Percentiles rank a stretch among this genome's conserved stretches.
Conservation (phyloP, 495 filamentous ascomycete genomes). For the Tuber melanosporum region DNA sequence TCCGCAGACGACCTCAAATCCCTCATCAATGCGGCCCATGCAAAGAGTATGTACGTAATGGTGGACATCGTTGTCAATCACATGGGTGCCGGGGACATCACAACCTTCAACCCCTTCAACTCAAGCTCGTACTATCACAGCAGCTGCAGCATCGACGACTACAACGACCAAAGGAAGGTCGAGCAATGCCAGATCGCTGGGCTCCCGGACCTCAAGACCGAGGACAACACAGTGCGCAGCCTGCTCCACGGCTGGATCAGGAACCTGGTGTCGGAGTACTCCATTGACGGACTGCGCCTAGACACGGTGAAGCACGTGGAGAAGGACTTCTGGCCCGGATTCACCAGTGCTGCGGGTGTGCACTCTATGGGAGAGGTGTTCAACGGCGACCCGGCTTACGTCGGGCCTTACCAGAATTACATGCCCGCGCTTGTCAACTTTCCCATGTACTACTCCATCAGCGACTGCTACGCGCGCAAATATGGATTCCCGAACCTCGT, state of each 20-base stretch:
- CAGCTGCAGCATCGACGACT: constrained; percentile 59
- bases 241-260: constrained; percentile 62
- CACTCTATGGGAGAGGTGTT: constrained; percentile 66
- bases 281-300: constrained; percentile 70
- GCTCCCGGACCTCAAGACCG: constrained; percentile 65
- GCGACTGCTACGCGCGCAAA: constrained; percentile 53
- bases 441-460: constrained; percentile 60
- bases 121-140: constrained; percentile 59
- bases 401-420: constrained; percentile 60
- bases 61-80: constrained; percentile 76
- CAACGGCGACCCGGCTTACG: constrained; percentile 55
- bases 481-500: constrained; percentile 57
- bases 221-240: constrained; percentile 51
- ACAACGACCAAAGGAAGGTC: constrained; percentile 48
- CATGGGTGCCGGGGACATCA: constrained; percentile 63
- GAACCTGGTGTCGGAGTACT: constrained; percentile 59
- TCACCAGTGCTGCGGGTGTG: constrained; percentile 59
- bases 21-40: constrained; percentile 55
- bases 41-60: constrained; percentile 67
- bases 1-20: constrained; percentile 58
- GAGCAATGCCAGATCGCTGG: constrained; percentile 42
- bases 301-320: constrained; percentile 70
- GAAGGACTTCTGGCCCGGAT: constrained; percentile 61
- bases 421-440: constrained; percentile 66
- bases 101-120: constrained; percentile 60